phyloP scores from a whole-genome alignment of 768 basidiomycete species.

The Amanita subjunquillea region DNA sequence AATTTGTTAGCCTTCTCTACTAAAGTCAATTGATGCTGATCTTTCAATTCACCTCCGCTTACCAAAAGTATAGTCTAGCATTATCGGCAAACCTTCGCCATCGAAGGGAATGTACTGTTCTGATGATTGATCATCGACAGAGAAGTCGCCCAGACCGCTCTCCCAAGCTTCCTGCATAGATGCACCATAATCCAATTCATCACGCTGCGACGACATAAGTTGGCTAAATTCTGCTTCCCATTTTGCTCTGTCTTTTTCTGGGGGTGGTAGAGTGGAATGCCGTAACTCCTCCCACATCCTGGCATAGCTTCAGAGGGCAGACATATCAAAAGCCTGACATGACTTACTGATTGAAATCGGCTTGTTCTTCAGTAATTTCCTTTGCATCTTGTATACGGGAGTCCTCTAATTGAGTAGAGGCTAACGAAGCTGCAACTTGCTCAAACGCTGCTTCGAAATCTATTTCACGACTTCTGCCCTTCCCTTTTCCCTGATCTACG shows the following conservation, averaged over 20 bases:
- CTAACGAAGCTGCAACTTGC: constrained; percentile 46
- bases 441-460: constrained; percentile 86
- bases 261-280: constrained; percentile 45
- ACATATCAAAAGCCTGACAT: no score
- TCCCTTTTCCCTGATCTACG: constrained; percentile 40
- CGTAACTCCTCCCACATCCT: constrained; percentile 60
- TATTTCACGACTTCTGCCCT: constrained; percentile 68
- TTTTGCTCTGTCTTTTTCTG: constrained; percentile 55
- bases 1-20: constrained; percentile 68
- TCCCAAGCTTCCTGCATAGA: constrained; percentile 62
- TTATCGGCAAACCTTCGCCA: constrained; percentile 65
- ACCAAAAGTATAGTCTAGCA: constrained; percentile 75
- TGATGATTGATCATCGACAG: constrained; percentile 18
- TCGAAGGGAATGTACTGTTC: constrained; percentile 40
- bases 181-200: constrained; percentile 53
- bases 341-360: constrained; percentile 16
- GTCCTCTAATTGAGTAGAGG: constrained; percentile 25
- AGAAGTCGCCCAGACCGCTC: constrained; percentile 35
- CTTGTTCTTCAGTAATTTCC: constrained; percentile 28
- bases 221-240: constrained; percentile 84
- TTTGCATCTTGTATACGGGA: constrained; percentile 48
- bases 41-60: constrained; percentile 13
- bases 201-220: constrained; percentile 58
- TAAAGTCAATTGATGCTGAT: constrained; percentile 1
- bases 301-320: not conserved